Evolutionary conservation across 2,329 filamentous ascomycete species (phyloP).

Genomic region (Coniochaeta sp.): DNA sequence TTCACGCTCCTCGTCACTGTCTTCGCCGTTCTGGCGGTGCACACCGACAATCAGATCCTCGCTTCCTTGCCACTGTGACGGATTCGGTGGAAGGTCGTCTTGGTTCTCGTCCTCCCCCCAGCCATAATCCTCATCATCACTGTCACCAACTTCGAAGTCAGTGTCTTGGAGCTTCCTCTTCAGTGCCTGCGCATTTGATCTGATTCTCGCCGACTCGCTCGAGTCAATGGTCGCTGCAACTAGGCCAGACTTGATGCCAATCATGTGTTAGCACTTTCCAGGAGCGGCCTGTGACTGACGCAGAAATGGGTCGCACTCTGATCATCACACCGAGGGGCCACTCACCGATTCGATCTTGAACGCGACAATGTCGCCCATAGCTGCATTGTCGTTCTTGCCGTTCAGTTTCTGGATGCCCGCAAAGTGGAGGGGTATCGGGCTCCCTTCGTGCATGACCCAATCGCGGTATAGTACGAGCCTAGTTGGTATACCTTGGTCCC

Average conservation of each 20-base stretch:
- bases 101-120: constrained; percentile 61
- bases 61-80: constrained; percentile 62
- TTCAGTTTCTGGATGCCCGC: constrained; percentile 60
- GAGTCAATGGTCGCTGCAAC: constrained; percentile 32
- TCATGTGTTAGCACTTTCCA: constrained; percentile 6
- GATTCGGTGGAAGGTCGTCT: constrained; percentile 49
- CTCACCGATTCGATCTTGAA: constrained; percentile 43
- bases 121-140: constrained; percentile 63
- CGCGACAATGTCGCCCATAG: constrained; percentile 36
- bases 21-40: constrained; percentile 23
- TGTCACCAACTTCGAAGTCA: constrained; percentile 53
- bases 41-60: constrained; percentile 52
- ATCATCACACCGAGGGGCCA: constrained; percentile 12
- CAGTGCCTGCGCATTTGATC: constrained; percentile 27
- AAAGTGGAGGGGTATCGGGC: constrained; percentile 45
- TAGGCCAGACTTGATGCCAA: constrained; percentile 33
- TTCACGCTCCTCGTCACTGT: constrained; percentile 29
- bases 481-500: constrained; percentile 72
- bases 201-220: constrained; percentile 10
- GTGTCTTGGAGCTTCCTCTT: constrained; percentile 62
- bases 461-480: constrained; percentile 75
- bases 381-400: constrained; percentile 36
- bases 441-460: constrained; percentile 49
- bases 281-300: not conserved
- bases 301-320: not conserved